Base-by-base conservation (phyloP, 345 rosid genomes). In the Linum lewisii region DNA sequence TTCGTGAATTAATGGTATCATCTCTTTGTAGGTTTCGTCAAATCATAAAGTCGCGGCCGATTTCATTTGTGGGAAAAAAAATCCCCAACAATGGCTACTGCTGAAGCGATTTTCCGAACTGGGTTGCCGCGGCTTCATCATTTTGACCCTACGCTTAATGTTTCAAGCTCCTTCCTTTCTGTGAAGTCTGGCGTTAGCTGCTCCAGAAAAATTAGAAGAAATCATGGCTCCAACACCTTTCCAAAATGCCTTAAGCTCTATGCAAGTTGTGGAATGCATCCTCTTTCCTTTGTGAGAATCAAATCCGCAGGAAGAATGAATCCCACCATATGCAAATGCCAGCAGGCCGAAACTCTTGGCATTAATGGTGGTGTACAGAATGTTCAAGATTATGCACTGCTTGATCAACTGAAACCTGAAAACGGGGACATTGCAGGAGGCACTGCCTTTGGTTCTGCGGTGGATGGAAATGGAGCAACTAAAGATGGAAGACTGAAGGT, bases 251-350 rank as follows among this genome's bases (percentile, higher is more conserved):
- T 20, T 1, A 66, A 59, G 63, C 66, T 65, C 2, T 3, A 5
- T 49, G 72, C 66, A 14, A 47, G 57, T 62, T 53, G 47, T 6
- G 24, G 60, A 59, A 22, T 21, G 15, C 20, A 57, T 74, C 56
- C 23, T 54, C 44, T 1, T 55, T 24, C 19, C 4, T 3, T 24
- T 45, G 42, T 45, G 37, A 63, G 54, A 52, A 11, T 64, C 57
- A 6, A 54, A 45, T 29, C 21, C 7, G 21, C 44, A 14, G 29
- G 36, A 15, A 62, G 61, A 62, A 36, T 58, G 71, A 53, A 62
- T 56, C 44, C 21, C 50, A 53, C 61, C 25, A 64, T 70, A 64
- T 84, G 88, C 73, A 82, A 72, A 73, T 81, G 95, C 74, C 86
- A 65, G 25, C 58, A 37, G 52, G 70, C 72, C 57, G 95, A 83